These are phyloP conservation scores for Suillus plorans DNA, from an alignment of 768 basidiomycete genomes.

Conservation along the genomic window DNA sequence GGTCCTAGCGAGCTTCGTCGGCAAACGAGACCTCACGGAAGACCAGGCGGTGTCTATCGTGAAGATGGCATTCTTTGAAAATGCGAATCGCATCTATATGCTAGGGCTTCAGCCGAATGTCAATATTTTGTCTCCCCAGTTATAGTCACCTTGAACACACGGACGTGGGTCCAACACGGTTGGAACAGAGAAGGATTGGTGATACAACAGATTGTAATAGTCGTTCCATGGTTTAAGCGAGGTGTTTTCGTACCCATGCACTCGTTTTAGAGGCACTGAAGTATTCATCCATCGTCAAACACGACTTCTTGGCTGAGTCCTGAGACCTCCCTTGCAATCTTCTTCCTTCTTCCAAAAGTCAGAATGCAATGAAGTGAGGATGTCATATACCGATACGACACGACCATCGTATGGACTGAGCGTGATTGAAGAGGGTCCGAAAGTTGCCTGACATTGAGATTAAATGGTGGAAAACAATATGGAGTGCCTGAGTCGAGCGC, in stretches of 20 bases:
- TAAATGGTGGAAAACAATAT: neutral
- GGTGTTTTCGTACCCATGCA: neutral
- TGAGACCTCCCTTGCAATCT: constrained; percentile 37
- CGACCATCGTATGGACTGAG: neutral
- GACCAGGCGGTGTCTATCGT: constrained; percentile 53
- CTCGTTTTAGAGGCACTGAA: neutral
- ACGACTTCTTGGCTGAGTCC: constrained; percentile 45
- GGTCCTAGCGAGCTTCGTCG: constrained; percentile 57
- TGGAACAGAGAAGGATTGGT: neutral
- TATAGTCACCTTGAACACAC: neutral
- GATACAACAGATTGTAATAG: neutral
- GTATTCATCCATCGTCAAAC: constrained; percentile 34
- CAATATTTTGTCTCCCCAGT: constrained; percentile 6
- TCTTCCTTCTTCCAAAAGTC: constrained; percentile 50
- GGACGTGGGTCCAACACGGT: neutral
- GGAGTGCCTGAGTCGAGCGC: neutral
- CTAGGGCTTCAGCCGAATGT: constrained; percentile 44
- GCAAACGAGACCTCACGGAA: constrained; percentile 50
- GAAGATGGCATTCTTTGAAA: constrained; percentile 62
- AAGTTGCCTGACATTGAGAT: neutral
- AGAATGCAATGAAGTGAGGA: constrained; percentile 50
- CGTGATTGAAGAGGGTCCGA: neutral
- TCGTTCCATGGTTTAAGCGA: neutral
- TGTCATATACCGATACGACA: constrained; percentile 29
- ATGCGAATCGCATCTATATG: constrained; percentile 62